Base-by-base conservation (phyloP, 106 monocot genomes). In the Apostasia ramifera region DNA sequence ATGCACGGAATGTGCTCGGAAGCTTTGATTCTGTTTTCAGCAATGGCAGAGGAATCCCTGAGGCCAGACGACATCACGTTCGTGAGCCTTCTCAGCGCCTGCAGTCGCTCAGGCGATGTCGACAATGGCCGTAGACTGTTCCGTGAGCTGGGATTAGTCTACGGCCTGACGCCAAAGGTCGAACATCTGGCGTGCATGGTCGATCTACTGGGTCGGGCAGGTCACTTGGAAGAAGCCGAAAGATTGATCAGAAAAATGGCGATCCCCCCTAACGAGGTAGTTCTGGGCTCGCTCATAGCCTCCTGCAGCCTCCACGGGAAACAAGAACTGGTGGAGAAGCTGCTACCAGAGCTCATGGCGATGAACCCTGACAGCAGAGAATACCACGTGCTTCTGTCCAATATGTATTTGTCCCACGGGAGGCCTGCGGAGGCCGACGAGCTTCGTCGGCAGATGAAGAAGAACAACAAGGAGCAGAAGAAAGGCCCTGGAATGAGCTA, bases 161-260 rank as follows among this genome's bases (percentile, higher is more conserved):
- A 81, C 15, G 69, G 78, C 3, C n/a, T 84, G 57, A 73, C 8
- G 6, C 87, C 82, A 8, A 76, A 70, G 70, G 67, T 91, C 5
- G 84, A 87, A 70, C 91, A 91, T 63, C 87, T 82, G 54, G 82
- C 87, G 1, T 91, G 91, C 57, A 76, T 84, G 82, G 87, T 85
- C 45, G 91, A 91, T 76, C 80, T 87, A 38, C 61, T 91, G 8
- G 87, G 91, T 43, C 71, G 91, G 54, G 81, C 84, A 0, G 87
- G 91, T 0, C 67, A 52, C 38, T 47, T 91, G 54, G 77, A 80
- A 3, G 87, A 91, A 71, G 91, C 91, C 0, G 91, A 82, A 45
- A 40, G 66, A 7, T 55, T 91, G 46, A 48, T 87, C 46, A 82
- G 75, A 60, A 40, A 72, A 60, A 87, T 91, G 91, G 75, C 84